A percentile compares a stretch with the other conserved stretches of the same genome.
These are phyloP conservation scores for Phialemoniopsis sp. DNA, from an alignment of 2,329 filamentous ascomycete genomes.

Conservation along the genomic window DNA sequence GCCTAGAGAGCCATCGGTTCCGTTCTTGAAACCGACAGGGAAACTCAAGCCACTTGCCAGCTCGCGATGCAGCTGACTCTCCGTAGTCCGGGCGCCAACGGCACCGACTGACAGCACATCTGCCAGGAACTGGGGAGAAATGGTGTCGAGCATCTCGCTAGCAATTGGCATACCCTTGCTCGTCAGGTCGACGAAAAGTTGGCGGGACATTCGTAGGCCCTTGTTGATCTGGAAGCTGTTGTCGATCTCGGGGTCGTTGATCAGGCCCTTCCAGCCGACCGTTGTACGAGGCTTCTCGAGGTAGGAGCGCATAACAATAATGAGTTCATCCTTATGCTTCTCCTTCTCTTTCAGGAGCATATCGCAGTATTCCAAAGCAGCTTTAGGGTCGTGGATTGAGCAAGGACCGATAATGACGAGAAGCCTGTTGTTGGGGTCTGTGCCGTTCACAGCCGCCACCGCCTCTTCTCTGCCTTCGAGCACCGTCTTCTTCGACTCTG, in stretches of 20 bases:
- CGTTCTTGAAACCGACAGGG: slow-evolving; percentile 99
- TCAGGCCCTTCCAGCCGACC: slow-evolving; percentile 97
- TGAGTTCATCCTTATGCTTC: slow-evolving; percentile 77
- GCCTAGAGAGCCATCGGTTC: slow-evolving; percentile 85
- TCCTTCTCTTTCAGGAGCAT: slow-evolving; percentile 73
- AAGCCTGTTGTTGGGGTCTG: slow-evolving; percentile 74
- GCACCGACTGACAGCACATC: slow-evolving; percentile 94
- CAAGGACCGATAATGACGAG: slow-evolving; percentile 94
- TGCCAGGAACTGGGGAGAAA: slow-evolving; percentile 95
- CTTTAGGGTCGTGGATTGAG: slow-evolving; percentile 90
- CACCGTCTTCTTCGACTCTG: slow-evolving; percentile 56
- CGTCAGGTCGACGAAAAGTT: slow-evolving; percentile 91
- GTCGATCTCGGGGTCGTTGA: slow-evolving; percentile 98
- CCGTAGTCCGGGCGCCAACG: slow-evolving; percentile 92
- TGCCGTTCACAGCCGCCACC: slow-evolving; percentile 59
- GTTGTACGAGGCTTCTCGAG: slow-evolving; percentile 98
- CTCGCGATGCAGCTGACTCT: slow-evolving; percentile 94
- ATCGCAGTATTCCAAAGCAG: slow-evolving; percentile 82
- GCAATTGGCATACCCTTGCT: slow-evolving; percentile 88
- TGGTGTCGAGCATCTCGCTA: slow-evolving; percentile 97
- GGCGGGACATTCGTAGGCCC: slow-evolving; percentile 84
- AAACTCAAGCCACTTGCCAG: slow-evolving; percentile 92
- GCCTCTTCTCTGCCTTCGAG: slow-evolving; percentile 58
- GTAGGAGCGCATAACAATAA: slow-evolving; percentile 97
- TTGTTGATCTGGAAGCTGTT: slow-evolving; percentile 99